Evolutionary conservation across 768 basidiomycete species (phyloP).

Genomic region (Hericium rajendrae): DNA sequence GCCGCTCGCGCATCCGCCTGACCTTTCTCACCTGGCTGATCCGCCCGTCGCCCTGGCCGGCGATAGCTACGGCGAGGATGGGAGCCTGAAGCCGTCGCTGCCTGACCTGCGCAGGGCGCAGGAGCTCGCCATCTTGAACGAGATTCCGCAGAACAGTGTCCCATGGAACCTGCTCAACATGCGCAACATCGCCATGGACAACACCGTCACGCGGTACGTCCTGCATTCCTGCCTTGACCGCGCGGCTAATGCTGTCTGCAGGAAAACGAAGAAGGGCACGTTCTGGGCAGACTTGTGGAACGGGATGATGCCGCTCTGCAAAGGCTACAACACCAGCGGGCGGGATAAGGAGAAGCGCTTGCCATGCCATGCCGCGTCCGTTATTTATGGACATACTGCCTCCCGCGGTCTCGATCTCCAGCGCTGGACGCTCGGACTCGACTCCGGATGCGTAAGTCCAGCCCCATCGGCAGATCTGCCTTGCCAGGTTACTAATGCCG

Average conservation of each 20-base stretch:
- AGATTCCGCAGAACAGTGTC: conserved; percentile 67
- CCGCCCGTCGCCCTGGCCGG: neutral
- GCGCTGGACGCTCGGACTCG: conserved; percentile 77
- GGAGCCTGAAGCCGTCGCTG: neutral
- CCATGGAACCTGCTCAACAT: conserved; percentile 76
- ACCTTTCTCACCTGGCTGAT: neutral
- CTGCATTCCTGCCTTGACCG: neutral
- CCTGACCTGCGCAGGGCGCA: conserved; percentile 43
- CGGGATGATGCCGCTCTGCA: conserved; percentile 47
- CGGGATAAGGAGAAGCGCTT: conserved; percentile 23
- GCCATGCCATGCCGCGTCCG: conserved; percentile 62
- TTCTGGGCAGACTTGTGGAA: conserved; percentile 79
- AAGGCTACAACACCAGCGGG: conserved; percentile 29
- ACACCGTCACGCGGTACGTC: conserved; percentile 28
- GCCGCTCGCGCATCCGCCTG: conserved; percentile 39
- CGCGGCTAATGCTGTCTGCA: conserved; percentile 1
- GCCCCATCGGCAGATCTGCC: neutral
- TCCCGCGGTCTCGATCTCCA: conserved; percentile 71
- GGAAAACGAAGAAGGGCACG: conserved; percentile 36
- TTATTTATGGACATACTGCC: conserved; percentile 87
- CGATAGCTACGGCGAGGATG: neutral
- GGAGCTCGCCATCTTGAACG: conserved; percentile 54
- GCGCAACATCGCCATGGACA: conserved; percentile 35
- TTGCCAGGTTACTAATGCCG: conserved; percentile 17
- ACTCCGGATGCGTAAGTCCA: conserved; percentile 65